Conservation (phyloP, 371 early-diverging fungal species). For the Mortierella sp. region DNA sequence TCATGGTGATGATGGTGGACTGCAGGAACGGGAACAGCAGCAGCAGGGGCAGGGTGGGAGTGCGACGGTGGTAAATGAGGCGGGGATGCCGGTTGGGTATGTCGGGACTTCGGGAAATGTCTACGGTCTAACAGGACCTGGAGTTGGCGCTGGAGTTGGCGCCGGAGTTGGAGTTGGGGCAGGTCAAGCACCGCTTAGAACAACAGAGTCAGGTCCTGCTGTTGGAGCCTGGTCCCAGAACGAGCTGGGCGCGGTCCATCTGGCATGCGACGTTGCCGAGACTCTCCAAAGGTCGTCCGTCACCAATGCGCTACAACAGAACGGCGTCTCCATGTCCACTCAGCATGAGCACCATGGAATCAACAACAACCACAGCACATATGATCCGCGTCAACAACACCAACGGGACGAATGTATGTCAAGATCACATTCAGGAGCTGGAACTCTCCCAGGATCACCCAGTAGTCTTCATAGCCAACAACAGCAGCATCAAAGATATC, state of each 20-base stretch:
- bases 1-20: not conserved
- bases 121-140: not conserved
- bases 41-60: not conserved
- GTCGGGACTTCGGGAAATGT: constrained; percentile 31
- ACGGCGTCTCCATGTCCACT: not conserved
- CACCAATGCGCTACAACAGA: not conserved
- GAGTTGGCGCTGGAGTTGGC: not conserved
- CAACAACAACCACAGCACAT: not conserved
- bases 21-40: not conserved
- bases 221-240: constrained; percentile 5
- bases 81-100: constrained; percentile 20
- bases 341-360: not conserved
- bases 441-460: not conserved
- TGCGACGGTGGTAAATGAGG: constrained; percentile 25
- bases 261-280: constrained; percentile 5
- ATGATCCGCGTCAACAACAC: not conserved
- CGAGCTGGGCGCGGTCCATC: not conserved
- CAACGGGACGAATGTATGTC: not conserved
- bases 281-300: not conserved
- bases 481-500: not conserved
- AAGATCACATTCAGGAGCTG: not conserved
- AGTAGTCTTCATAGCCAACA: not conserved
- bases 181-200: not conserved
- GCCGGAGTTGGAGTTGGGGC: not conserved
- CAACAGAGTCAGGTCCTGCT: not conserved